Conservation (phyloP, 2,329 filamentous ascomycete species). For the Cryphonectria naterciae region DNA sequence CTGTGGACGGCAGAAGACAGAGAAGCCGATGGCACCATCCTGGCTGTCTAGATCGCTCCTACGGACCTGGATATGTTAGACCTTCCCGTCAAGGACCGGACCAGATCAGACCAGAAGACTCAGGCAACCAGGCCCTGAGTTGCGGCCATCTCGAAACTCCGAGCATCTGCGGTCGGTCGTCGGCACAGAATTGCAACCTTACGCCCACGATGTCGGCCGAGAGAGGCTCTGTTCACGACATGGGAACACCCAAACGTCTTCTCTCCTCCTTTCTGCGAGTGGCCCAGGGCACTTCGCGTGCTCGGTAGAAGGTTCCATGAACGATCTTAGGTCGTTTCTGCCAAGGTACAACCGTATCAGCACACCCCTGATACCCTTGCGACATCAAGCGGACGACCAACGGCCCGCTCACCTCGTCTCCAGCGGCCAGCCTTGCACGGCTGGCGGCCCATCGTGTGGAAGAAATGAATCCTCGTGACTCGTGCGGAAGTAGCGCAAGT, state of each 20-base stretch:
- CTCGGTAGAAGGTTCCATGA: neutral
- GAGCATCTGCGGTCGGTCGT: constrained; percentile 9
- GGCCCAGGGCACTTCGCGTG: constrained; percentile 1
- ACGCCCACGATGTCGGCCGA: neutral
- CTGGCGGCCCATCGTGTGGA: constrained; percentile 7
- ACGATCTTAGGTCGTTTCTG: constrained; percentile 5
- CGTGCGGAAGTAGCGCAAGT: constrained; percentile 22
- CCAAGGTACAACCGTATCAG: neutral
- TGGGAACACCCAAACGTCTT: neutral
- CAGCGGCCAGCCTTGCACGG: constrained; percentile 18
- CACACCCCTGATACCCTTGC: constrained; percentile 19
- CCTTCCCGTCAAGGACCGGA: constrained; percentile 8
- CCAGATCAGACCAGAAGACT: neutral
- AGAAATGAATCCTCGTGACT: constrained; percentile 12
- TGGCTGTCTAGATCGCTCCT: neutral
- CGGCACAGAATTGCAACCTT: neutral
- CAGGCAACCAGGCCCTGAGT: neutral
- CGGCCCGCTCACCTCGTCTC: constrained; percentile 17
- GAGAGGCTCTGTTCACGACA: neutral
- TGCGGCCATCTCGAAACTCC: constrained; percentile 3
- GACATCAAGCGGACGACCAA: constrained; percentile 25
- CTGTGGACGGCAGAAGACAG: constrained; percentile 6
- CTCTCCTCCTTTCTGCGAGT: neutral
- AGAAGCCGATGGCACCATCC: neutral
- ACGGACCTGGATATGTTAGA: neutral